Percentiles rank a stretch among this genome's conserved stretches.
phyloP scores from a whole-genome alignment of 768 basidiomycete genomes.

The Harrya chromipes region DNA sequence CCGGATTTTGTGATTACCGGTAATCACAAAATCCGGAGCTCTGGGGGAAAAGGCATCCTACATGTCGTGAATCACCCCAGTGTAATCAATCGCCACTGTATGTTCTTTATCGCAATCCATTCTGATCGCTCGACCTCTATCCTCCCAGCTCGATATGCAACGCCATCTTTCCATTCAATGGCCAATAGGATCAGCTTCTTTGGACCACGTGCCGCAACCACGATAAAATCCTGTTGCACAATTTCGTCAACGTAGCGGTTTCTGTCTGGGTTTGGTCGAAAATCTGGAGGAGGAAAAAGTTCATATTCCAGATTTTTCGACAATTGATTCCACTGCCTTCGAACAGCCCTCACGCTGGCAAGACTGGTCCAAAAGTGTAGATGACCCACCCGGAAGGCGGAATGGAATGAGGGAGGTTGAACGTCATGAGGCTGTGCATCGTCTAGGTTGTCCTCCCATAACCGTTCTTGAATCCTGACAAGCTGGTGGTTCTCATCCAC shows the following conservation, averaged over 20 bases:
- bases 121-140: background rate
- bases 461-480: background rate
- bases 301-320: background rate
- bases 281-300: background rate
- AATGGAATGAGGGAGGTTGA: too few species aligned
- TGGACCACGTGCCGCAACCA: background rate
- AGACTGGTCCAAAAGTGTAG: conserved; percentile 16
- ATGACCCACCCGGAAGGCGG: conserved; percentile 1
- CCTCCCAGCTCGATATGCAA: background rate
- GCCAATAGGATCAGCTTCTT: background rate
- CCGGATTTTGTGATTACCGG: too few species aligned
- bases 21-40: too few species aligned
- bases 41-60: too few species aligned
- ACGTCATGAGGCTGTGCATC: background rate
- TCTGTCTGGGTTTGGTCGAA: background rate
- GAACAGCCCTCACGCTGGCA: background rate
- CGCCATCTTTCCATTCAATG: background rate
- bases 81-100: background rate
- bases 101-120: background rate
- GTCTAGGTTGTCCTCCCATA: background rate
- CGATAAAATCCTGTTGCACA: background rate
- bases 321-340: background rate
- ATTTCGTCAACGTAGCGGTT: too few species aligned
- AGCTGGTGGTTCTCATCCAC: background rate
- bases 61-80: too few species aligned